Percentiles rank a stretch among this genome's conserved stretches.
These are phyloP conservation scores for Phanerochaete sordida DNA, from an alignment of 768 basidiomycete species.

Conservation along the genomic window DNA sequence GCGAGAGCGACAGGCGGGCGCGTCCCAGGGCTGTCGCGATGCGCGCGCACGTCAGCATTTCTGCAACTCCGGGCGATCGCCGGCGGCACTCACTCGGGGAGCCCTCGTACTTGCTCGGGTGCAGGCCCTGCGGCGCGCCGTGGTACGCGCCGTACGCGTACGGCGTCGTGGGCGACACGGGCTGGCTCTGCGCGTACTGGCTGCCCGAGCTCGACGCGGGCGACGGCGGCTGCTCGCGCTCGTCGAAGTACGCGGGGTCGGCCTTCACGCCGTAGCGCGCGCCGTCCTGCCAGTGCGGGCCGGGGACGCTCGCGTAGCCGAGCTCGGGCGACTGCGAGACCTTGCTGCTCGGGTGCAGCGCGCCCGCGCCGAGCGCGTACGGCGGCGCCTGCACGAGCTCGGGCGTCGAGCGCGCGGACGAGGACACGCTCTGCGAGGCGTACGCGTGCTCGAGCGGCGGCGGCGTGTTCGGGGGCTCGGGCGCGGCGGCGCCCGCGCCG, in stretches of 20 bases:
- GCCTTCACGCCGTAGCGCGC: not conserved
- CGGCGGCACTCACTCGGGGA: not conserved
- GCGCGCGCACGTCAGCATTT: no score
- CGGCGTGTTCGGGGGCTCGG: constrained; percentile 28
- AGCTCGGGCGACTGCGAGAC: constrained; percentile 11
- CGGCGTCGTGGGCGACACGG: constrained; percentile 3
- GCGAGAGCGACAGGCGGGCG: not conserved
- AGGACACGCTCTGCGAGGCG: constrained; percentile 9
- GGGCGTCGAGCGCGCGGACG: constrained; percentile 17
- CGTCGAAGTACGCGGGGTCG: not conserved
- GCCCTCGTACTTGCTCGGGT: not conserved
- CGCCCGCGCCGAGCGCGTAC: constrained; percentile 4
- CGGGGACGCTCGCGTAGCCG: constrained; percentile 12
- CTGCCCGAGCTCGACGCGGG: not conserved
- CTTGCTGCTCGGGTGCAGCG: constrained; percentile 7
- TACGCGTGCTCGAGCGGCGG: constrained; percentile 25
- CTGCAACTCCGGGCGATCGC: no score
- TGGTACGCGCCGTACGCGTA: constrained; percentile 2
- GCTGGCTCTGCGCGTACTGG: not conserved
- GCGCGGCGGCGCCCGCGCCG: constrained; percentile 1
- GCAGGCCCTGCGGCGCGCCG: not conserved
- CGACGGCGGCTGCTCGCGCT: not conserved
- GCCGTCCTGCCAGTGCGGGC: not conserved
- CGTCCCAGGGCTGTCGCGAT: not conserved
- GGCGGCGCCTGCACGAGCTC: constrained; percentile 10